A percentile compares a stretch with the other conserved stretches of the same genome.
Conservation (phyloP, 2,329 filamentous ascomycete genomes). For the Penicillium sp. region DNA sequence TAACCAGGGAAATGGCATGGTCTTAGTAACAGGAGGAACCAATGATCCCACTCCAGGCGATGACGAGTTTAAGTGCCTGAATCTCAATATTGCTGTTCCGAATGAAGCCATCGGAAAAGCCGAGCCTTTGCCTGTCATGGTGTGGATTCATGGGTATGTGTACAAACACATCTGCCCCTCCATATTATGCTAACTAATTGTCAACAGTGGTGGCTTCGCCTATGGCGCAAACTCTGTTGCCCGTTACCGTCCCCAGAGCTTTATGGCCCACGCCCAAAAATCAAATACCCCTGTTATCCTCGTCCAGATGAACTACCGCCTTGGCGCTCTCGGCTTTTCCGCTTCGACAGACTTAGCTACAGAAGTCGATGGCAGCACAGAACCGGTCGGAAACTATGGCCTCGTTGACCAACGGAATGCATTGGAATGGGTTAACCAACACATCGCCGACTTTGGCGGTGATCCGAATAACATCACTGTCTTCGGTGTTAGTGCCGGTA, state of each 20-base stretch:
- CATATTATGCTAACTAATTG: neutral
- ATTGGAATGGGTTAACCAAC: conserved; percentile 7
- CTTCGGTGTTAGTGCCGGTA: conserved; percentile 8
- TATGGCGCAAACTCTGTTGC: conserved; percentile 9
- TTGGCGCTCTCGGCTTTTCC: conserved; percentile 6
- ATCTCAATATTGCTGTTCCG: conserved; percentile 1
- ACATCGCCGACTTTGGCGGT: conserved; percentile 6
- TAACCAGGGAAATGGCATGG: neutral
- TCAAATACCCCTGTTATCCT: conserved; percentile 2
- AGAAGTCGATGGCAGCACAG: neutral
- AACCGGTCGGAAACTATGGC: conserved; percentile 1
- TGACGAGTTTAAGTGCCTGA: conserved; percentile 4
- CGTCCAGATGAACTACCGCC: conserved; percentile 5
- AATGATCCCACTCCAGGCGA: conserved; percentile 2
- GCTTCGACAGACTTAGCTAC: conserved; percentile 1
- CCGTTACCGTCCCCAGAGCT: conserved; percentile 3
- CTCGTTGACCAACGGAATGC: conserved; percentile 9
- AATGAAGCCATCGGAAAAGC: neutral
- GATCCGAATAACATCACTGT: conserved; percentile 5
- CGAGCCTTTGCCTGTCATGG: neutral
- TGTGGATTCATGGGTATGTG: conserved; percentile 5
- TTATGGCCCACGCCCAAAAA: neutral
- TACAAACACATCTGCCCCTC: neutral
- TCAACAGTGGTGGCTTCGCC: conserved; percentile 6
- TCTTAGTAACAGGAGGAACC: neutral